Evolutionary conservation across 1,139 yeast species (phyloP), one percentile per base, ranked within the genome.

Genomic region (Scheffersomyces lignicola): DNA sequence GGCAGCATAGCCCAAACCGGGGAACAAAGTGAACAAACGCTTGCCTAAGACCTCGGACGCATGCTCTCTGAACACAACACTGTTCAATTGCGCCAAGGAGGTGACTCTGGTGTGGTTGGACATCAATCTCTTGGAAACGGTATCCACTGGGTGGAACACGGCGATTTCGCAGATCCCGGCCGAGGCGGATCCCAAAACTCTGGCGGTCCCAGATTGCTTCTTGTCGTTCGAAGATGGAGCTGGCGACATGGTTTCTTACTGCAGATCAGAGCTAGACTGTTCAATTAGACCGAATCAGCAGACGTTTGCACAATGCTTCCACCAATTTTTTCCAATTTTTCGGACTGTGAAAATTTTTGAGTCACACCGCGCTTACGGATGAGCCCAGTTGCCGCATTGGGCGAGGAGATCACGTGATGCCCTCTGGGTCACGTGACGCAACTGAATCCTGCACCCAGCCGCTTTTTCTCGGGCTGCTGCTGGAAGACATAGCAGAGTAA

Each of bases 1-100:
- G 32, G 98, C 98, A 47, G 98, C 98, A 56, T 94, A 92, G 17
- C 98, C 98, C 48, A 92, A 76, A 58, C 99, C 99, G 11, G 99
- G 98, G 72, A 92, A 92, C 48, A 92, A 75, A 10, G 97, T 84
- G 48, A 88, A 68, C 32, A 87, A 57, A 60, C 97, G 78, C 45
- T 78, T 73, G 23, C 80, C 80, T 8, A 89, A 52, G 3, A 92
- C 74, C 49, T 86, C 81, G 36, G 69, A 56, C 24, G 96, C 95
- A 51, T 82, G 81, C 43, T 85, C 86, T 58, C 83, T 81, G 74
- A 94, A 94, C 44, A 92, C 83, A 38, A 92, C 97, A 34, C 73
- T 53, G 71, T 92, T 92, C 51, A 92, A 76, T 59, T 87, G 86
- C 33, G 77, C 41, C 13, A 76, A 58, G 24, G 78, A 70, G 28